Conservation (phyloP, 768 basidiomycete genomes). For the Tulasnella calospora region DNA sequence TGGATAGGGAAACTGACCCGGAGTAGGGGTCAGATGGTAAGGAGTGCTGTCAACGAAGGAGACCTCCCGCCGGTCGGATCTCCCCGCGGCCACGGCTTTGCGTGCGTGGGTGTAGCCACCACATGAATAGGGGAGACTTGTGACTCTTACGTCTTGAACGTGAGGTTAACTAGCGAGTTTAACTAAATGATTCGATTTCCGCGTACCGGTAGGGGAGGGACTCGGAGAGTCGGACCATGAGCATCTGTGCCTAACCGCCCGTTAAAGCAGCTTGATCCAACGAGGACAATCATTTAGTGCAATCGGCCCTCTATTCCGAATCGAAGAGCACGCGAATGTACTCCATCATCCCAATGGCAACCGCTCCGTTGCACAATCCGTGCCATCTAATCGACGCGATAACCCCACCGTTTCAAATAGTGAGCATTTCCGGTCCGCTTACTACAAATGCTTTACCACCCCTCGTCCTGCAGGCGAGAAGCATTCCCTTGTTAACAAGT, state of each 20-base stretch:
- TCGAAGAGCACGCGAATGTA: background rate
- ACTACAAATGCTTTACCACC: background rate
- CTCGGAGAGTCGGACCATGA: background rate
- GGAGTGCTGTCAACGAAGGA: background rate
- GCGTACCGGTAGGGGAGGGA: background rate
- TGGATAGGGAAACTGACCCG: background rate
- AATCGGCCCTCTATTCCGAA: background rate
- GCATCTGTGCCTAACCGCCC: background rate
- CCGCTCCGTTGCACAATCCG: background rate
- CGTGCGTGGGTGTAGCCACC: background rate
- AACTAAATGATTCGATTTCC: background rate
- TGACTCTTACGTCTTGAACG: background rate
- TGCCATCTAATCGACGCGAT: slow-evolving; percentile 5
- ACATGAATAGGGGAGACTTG: background rate
- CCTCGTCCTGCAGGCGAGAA: background rate
- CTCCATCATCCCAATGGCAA: background rate
- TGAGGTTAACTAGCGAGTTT: background rate
- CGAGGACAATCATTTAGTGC: background rate
- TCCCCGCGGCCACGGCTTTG: background rate
- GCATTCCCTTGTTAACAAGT: background rate
- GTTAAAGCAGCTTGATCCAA: background rate
- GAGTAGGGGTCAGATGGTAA: background rate
- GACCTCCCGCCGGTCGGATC: background rate
- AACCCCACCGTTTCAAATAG: background rate
- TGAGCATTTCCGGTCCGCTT: background rate